These are phyloP conservation scores for Penicillium desertorum DNA, from an alignment of 495 filamentous ascomycete species.

Conservation along the genomic window DNA sequence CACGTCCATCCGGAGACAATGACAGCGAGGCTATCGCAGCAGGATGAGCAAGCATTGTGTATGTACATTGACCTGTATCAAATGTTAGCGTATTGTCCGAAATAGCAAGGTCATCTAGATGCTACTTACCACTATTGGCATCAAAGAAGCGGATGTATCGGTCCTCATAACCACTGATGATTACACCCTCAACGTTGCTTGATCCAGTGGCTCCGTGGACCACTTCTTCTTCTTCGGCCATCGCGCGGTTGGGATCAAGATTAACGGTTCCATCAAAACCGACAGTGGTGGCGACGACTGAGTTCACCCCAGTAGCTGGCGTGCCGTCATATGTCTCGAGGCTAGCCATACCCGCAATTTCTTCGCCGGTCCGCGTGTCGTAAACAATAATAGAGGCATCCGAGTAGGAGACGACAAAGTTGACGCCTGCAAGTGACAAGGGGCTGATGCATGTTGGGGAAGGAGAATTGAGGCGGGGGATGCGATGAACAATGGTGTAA, in stretches of 20 bases:
- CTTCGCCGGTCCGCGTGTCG: constrained; percentile 87
- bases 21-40: constrained; percentile 87
- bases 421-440: constrained; percentile 79
- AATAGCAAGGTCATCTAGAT: background rate
- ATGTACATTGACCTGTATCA: constrained; percentile 91
- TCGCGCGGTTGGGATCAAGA: constrained; percentile 61
- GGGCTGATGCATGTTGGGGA: constrained; percentile 92
- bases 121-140: constrained; percentile 88
- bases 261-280: constrained; percentile 69
- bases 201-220: constrained; percentile 81
- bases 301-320: constrained; percentile 77
- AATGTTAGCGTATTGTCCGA: constrained; percentile 32
- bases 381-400: constrained; percentile 90
- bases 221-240: constrained; percentile 67
- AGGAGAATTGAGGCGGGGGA: constrained; percentile 66
- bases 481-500: constrained; percentile 77
- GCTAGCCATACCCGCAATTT: constrained; percentile 88
- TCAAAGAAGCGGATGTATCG: constrained; percentile 95
- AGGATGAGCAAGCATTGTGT: constrained; percentile 95
- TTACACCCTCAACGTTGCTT: constrained; percentile 83
- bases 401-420: constrained; percentile 88
- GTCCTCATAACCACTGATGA: constrained; percentile 96
- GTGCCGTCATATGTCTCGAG: constrained; percentile 90
- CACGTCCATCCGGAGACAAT: constrained; percentile 85
- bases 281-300: constrained; percentile 82